Evolutionary conservation across 371 early-diverging fungal genomes (phyloP), one percentile per base, ranked within the genome.

Genomic region (Edhazardia aedis): DNA sequence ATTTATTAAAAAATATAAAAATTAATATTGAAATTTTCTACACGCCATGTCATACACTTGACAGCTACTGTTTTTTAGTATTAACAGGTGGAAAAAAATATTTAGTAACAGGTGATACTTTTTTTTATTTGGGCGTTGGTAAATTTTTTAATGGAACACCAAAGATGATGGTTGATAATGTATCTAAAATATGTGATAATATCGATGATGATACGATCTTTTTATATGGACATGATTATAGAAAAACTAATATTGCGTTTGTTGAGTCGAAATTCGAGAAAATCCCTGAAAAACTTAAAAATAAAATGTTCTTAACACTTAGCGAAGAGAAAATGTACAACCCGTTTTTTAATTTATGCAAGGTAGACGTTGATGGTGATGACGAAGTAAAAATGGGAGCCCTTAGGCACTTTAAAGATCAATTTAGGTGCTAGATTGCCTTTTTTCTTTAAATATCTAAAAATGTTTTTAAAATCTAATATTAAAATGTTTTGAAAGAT

Each of bases 201-300:
- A 38, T 53, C 2, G 37, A 55, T 22, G 14, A 33, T 14, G 42
- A 64, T 3, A 55, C 61, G 1, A 1, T 64, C 12, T 25, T 66
- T n/a, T 56, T 64, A 38, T 67, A 65, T 56, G 72, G 72, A 16
- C 72, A 71, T 51, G 62, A 71, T 53, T 71, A 71, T 49, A 45
- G 33, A 23, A 40, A 58, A 37, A 51, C 23, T 4, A 67, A 67
- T 37, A 11, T 61, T 23, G 23, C 7, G 25, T 70, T 70, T 45
- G 45, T 58, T 19, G 53, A 48, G 36, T 37, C 22, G 11, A 19
- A 9, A 27, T 61, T 51, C 1, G 45, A 49, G 25, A 33, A 33
- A 33, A 26, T 46, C 1, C 46, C 45, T 4, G 9, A 19, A 28
- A 14, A 44, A 19, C 27, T 61, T 16, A 22, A 42, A 26, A 44